Evolutionary conservation across 2,329 filamentous ascomycete genomes (phyloP), one percentile per base, ranked within the genome.

Genomic region (Fusarium stilboides): DNA sequence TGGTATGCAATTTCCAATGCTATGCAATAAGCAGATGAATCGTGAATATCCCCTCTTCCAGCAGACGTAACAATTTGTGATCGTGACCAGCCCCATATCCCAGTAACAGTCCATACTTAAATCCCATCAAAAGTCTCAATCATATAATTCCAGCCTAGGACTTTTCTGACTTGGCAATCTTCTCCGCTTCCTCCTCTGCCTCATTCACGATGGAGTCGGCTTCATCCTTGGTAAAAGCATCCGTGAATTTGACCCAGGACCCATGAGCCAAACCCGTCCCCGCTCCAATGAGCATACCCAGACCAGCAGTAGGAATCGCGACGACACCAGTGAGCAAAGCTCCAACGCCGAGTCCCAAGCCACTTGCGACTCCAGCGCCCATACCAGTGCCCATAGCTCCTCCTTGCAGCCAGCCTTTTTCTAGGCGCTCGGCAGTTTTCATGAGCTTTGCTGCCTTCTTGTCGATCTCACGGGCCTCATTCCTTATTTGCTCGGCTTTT

Each of bases 331-430:
- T 73, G 26, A 72, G 13, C 3, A 72, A 3, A 6, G 70, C 53
- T 1, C 70, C 70, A 12, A 73, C 68, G 2, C 64, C 49, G 24
- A 73, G 17, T 0, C 68, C 70, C 5, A 72, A 47, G 2, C 70
- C 70, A 14, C 70, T 69, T 6, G 70, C 70, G 7, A 72, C 66
- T n/a, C 70, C 70, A 17, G 57, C 65, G 1, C 70, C 70, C 15
- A 72, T 71, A 0, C 70, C 70, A 12, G 68, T 64, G 1, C 70
- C 70, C 43, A 73, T 50, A 0, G 70, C 70, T n/a, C 70, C 70
- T n/a, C 70, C 70, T 31, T 72, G 70, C 4, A 72, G 17, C 70
- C 70, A 72, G 1, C 70, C 70, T 3, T 70, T 65, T n/a, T 72
- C 57, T 0, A 72, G 34, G 3, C 70, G 39, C 1, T 72, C 70